A percentile compares a stretch with the other conserved stretches of the same genome.
Evolutionary conservation across 2,329 filamentous ascomycete genomes (phyloP).

Genomic region (Exophiala bonariae): DNA sequence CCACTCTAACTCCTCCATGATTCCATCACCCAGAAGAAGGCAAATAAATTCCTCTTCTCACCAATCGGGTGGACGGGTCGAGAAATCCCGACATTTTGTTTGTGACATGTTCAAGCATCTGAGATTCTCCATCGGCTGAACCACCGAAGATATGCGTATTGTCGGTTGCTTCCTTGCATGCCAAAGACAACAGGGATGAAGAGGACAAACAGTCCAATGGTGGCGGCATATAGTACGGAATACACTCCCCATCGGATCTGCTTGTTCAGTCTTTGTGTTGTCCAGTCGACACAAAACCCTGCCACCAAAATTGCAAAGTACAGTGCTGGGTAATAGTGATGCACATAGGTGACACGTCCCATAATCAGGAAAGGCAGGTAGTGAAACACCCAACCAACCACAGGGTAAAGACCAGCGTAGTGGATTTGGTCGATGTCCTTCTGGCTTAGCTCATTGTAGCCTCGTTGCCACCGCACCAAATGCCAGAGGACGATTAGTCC

Average conservation of each 20-base stretch:
- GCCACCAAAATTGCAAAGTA: slow-evolving; percentile 93
- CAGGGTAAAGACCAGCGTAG: slow-evolving; percentile 86
- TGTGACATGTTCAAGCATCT: slow-evolving; percentile 47
- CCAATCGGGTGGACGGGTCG: neutral
- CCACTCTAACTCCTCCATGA: neutral
- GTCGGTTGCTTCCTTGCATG: slow-evolving; percentile 79
- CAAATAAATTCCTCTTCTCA: neutral
- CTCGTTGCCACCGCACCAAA: slow-evolving; percentile 90
- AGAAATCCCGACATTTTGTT: neutral
- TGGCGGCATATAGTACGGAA: slow-evolving; percentile 67
- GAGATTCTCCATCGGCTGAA: slow-evolving; percentile 82
- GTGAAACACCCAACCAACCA: slow-evolving; percentile 93
- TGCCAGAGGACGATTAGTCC: slow-evolving; percentile 78
- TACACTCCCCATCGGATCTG: slow-evolving; percentile 69
- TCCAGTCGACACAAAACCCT: slow-evolving; percentile 87
- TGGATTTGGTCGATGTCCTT: slow-evolving; percentile 90
- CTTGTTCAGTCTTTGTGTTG: slow-evolving; percentile 66
- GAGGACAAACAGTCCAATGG: slow-evolving; percentile 77
- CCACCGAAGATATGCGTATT: slow-evolving; percentile 95
- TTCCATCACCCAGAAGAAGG: too few species aligned
- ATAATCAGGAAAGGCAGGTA: slow-evolving; percentile 95
- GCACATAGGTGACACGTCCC: slow-evolving; percentile 98
- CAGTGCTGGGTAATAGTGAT: slow-evolving; percentile 97
- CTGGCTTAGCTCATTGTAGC: slow-evolving; percentile 78
- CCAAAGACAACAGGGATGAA: slow-evolving; percentile 97